These are phyloP conservation scores for Umbilicaria muhlenbergii DNA, from an alignment of 495 filamentous ascomycete genomes.

Conservation along the genomic window DNA sequence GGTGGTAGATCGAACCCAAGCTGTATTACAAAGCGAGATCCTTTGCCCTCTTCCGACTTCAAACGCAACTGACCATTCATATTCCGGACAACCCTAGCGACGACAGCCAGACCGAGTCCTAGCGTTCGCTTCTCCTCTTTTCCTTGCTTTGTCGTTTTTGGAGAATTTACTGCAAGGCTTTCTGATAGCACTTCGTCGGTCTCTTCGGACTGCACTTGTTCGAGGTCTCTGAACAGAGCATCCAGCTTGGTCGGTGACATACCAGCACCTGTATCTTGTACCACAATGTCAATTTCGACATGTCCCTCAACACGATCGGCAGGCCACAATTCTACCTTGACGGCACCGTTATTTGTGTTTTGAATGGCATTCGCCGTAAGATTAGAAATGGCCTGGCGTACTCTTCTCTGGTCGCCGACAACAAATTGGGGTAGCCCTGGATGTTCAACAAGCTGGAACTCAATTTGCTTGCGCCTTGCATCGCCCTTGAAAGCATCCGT, in stretches of 20 bases:
- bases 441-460: constrained; percentile 49
- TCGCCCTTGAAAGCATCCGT: constrained; percentile 59
- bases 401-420: constrained; percentile 61
- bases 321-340: constrained; percentile 55
- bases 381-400: constrained; percentile 72
- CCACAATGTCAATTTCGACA: constrained; percentile 50
- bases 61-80: constrained; percentile 83
- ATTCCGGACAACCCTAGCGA: constrained; percentile 71
- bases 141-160: constrained; percentile 7
- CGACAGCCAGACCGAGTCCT: constrained; percentile 74
- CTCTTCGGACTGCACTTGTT: constrained; percentile 60
- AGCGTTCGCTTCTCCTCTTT: constrained; percentile 32
- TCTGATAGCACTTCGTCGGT: constrained; percentile 20
- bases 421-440: constrained; percentile 57
- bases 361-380: constrained; percentile 78
- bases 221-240: constrained; percentile 67
- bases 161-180: constrained; percentile 9
- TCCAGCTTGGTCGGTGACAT: constrained; percentile 63
- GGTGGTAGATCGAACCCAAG: constrained; percentile 50
- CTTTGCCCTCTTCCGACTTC: constrained; percentile 75
- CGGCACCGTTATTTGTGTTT: constrained; percentile 51
- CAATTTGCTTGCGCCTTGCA: constrained; percentile 57
- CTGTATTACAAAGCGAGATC: constrained; percentile 65
- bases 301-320: constrained; percentile 12
- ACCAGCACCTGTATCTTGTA: constrained; percentile 68